Conservation (phyloP, 1,139 yeast species). For the Yamadazyma buinensis region DNA sequence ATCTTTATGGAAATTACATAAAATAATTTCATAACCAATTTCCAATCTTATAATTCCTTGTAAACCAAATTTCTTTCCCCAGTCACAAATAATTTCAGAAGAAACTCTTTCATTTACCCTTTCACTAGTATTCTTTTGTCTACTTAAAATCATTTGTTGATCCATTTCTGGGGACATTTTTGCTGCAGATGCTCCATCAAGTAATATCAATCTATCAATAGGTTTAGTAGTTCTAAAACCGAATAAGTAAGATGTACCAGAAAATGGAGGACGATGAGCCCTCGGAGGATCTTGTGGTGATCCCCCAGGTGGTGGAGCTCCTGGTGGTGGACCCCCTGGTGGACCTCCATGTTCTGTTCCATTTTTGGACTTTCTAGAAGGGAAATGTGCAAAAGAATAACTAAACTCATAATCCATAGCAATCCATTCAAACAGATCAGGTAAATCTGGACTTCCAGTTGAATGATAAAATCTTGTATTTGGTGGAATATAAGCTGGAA, state of each 20-base stretch:
- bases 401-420: slow-evolving; percentile 59
- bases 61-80: slow-evolving; percentile 47
- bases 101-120: slow-evolving; percentile 30
- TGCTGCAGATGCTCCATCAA: slow-evolving; percentile 62
- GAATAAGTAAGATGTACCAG: slow-evolving; percentile 15
- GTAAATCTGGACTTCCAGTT: slow-evolving; percentile 29
- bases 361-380: slow-evolving; percentile 7
- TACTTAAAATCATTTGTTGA: slow-evolving; percentile 45
- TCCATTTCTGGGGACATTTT: slow-evolving; percentile 57
- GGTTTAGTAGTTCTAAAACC: slow-evolving; percentile 45
- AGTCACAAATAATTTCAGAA: slow-evolving; percentile 38
- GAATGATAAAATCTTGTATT: slow-evolving; percentile 54
- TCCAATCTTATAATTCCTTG: slow-evolving; percentile 54
- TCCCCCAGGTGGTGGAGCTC: background rate
- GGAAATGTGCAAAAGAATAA: slow-evolving; percentile 35
- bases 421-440: slow-evolving; percentile 49
- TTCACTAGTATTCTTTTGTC: slow-evolving; percentile 18
- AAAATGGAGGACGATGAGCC: background rate
- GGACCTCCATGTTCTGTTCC: background rate
- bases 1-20: slow-evolving; percentile 44
- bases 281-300: background rate
- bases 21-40: slow-evolving; percentile 51
- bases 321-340: background rate
- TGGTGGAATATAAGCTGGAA: slow-evolving; percentile 54
- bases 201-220: slow-evolving; percentile 38